Evolutionary conservation across 2,329 filamentous ascomycete species (phyloP), one percentile per base, ranked within the genome.

Genomic region (Aspergillus ochraceoroseus): DNA sequence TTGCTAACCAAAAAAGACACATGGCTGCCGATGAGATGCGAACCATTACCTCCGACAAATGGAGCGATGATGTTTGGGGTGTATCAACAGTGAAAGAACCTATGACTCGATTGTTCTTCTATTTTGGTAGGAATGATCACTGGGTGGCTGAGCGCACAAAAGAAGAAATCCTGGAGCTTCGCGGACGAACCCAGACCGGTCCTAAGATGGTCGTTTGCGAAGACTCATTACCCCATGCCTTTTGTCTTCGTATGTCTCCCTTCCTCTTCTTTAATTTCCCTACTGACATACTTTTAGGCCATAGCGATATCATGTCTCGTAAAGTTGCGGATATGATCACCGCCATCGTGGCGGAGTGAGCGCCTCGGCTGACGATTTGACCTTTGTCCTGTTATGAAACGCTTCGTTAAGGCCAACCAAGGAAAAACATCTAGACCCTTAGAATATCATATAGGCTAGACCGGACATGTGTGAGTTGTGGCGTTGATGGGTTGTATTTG

Each of bases 41-140:
- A 3, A 66, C 70, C 13, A 80, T 82, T 42, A 72, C 69, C 3
- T 55, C 66, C 1, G 76, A 81, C 51, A 70, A 70, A 52, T 81
- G 77, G 75, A 70, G 70, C 13, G 70, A 73, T 40, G 74, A 79
- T 43, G 63, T 82, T 27, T 82, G 79, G 79, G 77, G 76, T 1
- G 66, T 70, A 13, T 60, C 64, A 1, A 39, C 41, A 15, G 49
- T 45, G 1, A 35, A 48, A 1, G 55, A 65, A 31, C 55, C 65
- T 5, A 57, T 68, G 2, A 63, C 71, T 2, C 70, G 68, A 35
- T 46, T 82, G 28, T 70, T 72, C 36, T 79, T 82, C 53, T 73
- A 79, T 49, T 82, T 79, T 57, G 77, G 74, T 1, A 63, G 71
- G 23, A 63, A 73, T 32, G 79, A 82, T 53, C 76, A 79, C 52